phyloP scores from a whole-genome alignment of 495 filamentous ascomycete species.

The Penicillium crystallinum region DNA sequence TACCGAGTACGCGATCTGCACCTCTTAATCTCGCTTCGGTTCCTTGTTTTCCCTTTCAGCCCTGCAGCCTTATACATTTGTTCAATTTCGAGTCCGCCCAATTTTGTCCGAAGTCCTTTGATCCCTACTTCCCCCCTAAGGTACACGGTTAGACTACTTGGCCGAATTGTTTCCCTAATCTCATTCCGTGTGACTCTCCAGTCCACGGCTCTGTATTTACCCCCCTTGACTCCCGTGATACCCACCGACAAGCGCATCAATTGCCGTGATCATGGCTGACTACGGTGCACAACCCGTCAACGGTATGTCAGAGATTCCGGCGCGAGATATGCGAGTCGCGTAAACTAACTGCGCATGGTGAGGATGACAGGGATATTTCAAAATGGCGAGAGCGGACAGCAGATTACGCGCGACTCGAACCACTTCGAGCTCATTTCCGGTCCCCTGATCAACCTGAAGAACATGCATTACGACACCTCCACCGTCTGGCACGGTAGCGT shows the following conservation, averaged over 20 bases:
- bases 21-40: slow-evolving; percentile 13
- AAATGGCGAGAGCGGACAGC: slow-evolving; percentile 15
- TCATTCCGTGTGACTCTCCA: slow-evolving; percentile 9
- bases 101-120: not conserved
- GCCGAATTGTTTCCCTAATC: not conserved
- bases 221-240: not conserved
- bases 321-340: not conserved
- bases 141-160: not conserved
- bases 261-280: slow-evolving; percentile 11
- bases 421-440: slow-evolving; percentile 57
- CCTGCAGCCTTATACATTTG: slow-evolving; percentile 23
- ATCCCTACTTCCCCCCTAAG: not conserved
- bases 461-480: slow-evolving; percentile 59
- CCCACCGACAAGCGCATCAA: slow-evolving; percentile 7
- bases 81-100: slow-evolving; percentile 5
- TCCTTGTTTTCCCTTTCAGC: slow-evolving; percentile 12
- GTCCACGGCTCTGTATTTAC: slow-evolving; percentile 5
- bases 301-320: slow-evolving; percentile 4
- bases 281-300: slow-evolving; percentile 9
- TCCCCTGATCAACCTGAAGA: slow-evolving; percentile 77
- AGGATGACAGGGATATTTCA: slow-evolving; percentile 6
- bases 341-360: not conserved
- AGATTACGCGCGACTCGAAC: slow-evolving; percentile 4
- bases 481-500: slow-evolving; percentile 77
- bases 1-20: slow-evolving; percentile 9